These are phyloP conservation scores for Neostapfia colusana DNA, from an alignment of 176 grass and related monocot genomes.

Conservation along the genomic window DNA sequence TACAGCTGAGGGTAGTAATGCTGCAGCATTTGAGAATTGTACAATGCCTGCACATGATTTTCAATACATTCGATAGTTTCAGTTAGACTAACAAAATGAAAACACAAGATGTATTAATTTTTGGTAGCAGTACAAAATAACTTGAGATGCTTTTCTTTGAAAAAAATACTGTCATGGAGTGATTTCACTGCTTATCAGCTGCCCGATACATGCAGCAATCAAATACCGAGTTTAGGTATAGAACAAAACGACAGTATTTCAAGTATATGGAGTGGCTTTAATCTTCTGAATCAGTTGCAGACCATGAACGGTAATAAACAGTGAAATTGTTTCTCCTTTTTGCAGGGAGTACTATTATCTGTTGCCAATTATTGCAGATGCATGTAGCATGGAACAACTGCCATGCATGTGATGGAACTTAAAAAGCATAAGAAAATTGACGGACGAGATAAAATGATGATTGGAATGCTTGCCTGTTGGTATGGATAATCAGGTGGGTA, in stretches of 20 bases:
- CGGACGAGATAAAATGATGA: neutral
- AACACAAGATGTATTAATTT: neutral
- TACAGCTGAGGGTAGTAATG: conserved; percentile 78
- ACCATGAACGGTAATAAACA: neutral
- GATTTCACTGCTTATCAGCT: neutral
- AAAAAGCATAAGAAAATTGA: conserved; percentile 30
- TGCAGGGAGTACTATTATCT: neutral
- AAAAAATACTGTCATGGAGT: neutral
- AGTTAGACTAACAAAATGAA: conserved; percentile 14
- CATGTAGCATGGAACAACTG: neutral
- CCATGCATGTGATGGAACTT: neutral
- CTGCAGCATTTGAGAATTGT: conserved; percentile 62
- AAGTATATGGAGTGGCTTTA: neutral
- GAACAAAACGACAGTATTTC: neutral
- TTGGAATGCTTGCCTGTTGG: conserved; percentile 58
- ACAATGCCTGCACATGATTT: conserved; percentile 50
- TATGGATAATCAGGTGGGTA: conserved; percentile 75
- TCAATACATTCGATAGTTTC: conserved; percentile 19
- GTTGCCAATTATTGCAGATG: neutral
- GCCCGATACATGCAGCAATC: neutral
- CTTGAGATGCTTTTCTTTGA: neutral
- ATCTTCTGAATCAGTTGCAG: conserved; percentile 17
- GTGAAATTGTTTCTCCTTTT: neutral
- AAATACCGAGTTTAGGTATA: neutral
- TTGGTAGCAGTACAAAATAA: neutral